Evolutionary conservation across 768 basidiomycete species (phyloP).

Genomic region (Lentinula edodes): DNA sequence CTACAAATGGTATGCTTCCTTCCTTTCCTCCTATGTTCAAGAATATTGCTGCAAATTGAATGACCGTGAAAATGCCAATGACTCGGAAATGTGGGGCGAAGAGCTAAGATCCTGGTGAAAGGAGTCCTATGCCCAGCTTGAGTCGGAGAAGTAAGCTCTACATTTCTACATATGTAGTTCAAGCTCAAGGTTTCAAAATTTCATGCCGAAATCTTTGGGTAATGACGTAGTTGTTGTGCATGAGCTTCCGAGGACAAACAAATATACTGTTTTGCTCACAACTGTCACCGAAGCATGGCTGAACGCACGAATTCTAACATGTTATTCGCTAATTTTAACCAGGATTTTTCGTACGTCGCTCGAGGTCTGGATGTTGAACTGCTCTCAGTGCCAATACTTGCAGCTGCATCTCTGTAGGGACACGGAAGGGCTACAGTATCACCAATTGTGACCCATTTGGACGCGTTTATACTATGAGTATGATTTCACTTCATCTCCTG

Average conservation of each 20-base stretch:
- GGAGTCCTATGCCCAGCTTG: too few species aligned
- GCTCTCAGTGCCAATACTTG: neutral
- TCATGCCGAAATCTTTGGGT: neutral
- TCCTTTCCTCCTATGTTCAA: too few species aligned
- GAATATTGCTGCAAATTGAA: too few species aligned
- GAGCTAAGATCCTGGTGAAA: too few species aligned
- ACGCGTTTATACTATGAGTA: slow-evolving; percentile 91
- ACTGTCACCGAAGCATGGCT: slow-evolving; percentile 6
- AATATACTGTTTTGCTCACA: neutral
- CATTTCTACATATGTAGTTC: too few species aligned
- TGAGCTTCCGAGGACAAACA: neutral
- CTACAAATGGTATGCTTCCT: too few species aligned
- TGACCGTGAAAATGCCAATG: too few species aligned
- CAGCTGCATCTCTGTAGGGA: slow-evolving; percentile 91
- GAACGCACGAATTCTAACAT: slow-evolving; percentile 21
- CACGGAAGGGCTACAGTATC: slow-evolving; percentile 93
- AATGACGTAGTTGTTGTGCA: neutral
- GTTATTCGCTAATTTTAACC: slow-evolving; percentile 95
- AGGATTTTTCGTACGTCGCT: slow-evolving; percentile 80
- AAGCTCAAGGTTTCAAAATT: too few species aligned
- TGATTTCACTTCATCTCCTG: slow-evolving; percentile 24
- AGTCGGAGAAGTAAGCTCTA: too few species aligned
- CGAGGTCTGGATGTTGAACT: neutral
- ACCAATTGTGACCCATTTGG: slow-evolving; percentile 99
- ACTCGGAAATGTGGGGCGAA: too few species aligned